A percentile compares a stretch with the other conserved stretches of the same genome.
Conservation (phyloP, 768 basidiomycete species). For the Mrakia blollopis region DNA sequence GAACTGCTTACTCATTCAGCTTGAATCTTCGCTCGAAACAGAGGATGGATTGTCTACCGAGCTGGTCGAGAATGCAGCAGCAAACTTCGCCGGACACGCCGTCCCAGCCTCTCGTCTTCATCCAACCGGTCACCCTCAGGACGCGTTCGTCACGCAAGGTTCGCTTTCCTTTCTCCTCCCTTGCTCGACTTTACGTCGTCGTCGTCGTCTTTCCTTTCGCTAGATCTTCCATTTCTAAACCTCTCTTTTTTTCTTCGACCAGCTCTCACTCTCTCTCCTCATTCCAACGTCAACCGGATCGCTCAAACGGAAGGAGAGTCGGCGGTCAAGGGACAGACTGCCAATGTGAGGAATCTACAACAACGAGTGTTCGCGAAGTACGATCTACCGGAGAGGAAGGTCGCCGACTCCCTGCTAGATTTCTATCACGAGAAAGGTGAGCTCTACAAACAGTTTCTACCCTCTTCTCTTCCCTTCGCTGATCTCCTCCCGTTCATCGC, state of each 20-base stretch:
- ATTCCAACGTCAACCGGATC: neutral
- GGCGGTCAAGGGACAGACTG: neutral
- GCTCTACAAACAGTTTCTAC: neutral
- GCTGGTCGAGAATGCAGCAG: conserved; percentile 20
- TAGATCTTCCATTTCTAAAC: neutral
- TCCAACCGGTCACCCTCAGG: neutral
- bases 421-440: conserved; percentile 15
- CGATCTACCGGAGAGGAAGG: neutral
- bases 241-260: neutral
- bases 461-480: neutral
- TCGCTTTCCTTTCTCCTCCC: neutral
- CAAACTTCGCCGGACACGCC: neutral
- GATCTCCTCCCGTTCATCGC: neutral
- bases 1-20: neutral
- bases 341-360: neutral
- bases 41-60: conserved; percentile 23
- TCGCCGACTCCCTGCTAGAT: neutral
- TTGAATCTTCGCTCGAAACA: neutral
- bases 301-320: neutral
- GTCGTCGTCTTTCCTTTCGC: too few relatives aligned
- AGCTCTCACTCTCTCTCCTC: neutral
- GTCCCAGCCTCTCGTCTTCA: neutral
- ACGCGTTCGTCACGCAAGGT: conserved; percentile 21
- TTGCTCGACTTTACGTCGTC: neutral
- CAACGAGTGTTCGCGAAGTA: conserved; percentile 12